Evolutionary conservation across 2,329 filamentous ascomycete species (phyloP), one percentile per base, ranked within the genome.

Genomic region (Colletotrichum gigasporum): DNA sequence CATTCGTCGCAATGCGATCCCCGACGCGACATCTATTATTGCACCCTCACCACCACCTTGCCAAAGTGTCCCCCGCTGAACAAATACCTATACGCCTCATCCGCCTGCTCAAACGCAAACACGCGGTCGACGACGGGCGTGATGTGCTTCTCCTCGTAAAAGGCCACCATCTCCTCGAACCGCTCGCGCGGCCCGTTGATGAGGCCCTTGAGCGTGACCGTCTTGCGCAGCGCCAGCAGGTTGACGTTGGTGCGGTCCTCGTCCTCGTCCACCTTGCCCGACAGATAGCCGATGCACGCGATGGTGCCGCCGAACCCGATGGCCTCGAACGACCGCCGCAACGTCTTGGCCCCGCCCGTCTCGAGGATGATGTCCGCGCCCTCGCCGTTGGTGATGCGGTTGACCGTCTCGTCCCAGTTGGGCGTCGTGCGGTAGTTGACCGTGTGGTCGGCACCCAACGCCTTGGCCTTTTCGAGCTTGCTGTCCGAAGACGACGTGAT

Each of bases 221-320:
- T 83, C 63, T 79, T 72, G 57, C 78, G 67, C 66, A 82, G 66
- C n/a, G 81, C 82, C 57, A 84, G 76, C 26, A 91, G 75, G 69
- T 90, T 91, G 12, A 88, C 83, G 67, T 90, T 89, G 7, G 84
- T 77, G 44, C 85, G 73, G 72, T 87, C 85, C 0, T 80, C 83
- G 4, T 77, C 74, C 0, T 79, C 80, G 68, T 90, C 87, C 63
- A 86, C 78, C 73, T 90, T 81, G 10, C 83, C 83, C 2, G 78
- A 79, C 2, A 84, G 70, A 69, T 84, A 83, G 2, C 83, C 84
- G 48, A 86, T 81, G 68, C 80, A 80, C 67, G 77, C 81, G 69
- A 89, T 85, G 4, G 83, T 69, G 1, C 85, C 86, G 22, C 85
- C 85, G 69, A 87, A 85, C 2, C 83, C 78, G 7, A 87, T 76